A percentile compares a stretch with the other conserved stretches of the same genome.
Conservation (phyloP, 352 stramenopile genomes). For the Phytopythium kandeliae region DNA sequence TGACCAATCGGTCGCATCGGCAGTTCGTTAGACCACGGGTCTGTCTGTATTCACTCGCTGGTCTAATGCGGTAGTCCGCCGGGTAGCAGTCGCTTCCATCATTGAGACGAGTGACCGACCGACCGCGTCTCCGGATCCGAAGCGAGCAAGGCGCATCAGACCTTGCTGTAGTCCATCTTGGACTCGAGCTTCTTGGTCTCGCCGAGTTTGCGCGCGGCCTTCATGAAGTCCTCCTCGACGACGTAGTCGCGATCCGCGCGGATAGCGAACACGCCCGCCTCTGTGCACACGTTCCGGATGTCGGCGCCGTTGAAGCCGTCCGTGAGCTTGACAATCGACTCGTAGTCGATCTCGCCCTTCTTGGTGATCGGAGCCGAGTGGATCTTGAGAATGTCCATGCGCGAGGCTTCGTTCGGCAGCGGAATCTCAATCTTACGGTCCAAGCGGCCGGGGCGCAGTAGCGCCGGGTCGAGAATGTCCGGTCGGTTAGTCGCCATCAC, state of each 20-base stretch:
- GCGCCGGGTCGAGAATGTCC: conserved; percentile 98
- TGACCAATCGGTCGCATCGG: too few relatives aligned
- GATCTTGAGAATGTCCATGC: conserved; percentile 99
- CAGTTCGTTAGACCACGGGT: neutral
- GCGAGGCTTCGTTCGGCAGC: conserved; percentile 96
- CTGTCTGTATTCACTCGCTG: conserved; percentile 1
- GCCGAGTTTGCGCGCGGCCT: conserved; percentile 97
- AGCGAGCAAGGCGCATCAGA: conserved; percentile 68
- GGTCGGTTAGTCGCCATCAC: conserved; percentile 99
- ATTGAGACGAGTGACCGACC: too few relatives aligned
- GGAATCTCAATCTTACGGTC: conserved; percentile 99
- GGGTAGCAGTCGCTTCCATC: neutral
- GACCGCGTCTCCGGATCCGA: neutral
- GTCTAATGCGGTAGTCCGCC: neutral
- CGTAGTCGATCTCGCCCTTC: conserved; percentile 99
- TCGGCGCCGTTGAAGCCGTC: conserved; percentile 99
- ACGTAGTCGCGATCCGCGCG: conserved; percentile 98
- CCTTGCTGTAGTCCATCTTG: conserved; percentile 99
- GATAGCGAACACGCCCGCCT: conserved; percentile 98
- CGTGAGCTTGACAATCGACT: conserved; percentile 98
- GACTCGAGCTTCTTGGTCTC: conserved; percentile 99
- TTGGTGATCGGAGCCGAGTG: conserved; percentile 98
- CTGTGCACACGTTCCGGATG: conserved; percentile 98
- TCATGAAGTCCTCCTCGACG: conserved; percentile 99
- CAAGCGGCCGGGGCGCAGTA: conserved; percentile 96